Conservation (phyloP, 2,329 filamentous ascomycete genomes). For the Claviceps monticola region DNA sequence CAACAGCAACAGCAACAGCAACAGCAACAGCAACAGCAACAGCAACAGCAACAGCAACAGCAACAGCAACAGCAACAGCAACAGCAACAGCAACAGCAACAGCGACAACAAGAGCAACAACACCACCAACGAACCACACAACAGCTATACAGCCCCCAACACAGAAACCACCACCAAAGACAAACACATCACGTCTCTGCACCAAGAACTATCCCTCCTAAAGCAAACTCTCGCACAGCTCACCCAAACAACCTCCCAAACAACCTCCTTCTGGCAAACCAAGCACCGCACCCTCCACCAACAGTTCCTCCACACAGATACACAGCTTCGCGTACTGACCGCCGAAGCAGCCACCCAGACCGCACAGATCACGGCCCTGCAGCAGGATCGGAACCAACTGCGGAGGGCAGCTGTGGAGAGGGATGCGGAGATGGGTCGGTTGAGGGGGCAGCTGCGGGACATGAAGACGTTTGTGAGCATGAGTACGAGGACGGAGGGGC, state of each 20-base stretch:
- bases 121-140: slow-evolving; percentile 11
- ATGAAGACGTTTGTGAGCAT: slow-evolving; percentile 61
- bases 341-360: slow-evolving; percentile 34
- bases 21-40: slow-evolving; percentile 12
- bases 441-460: slow-evolving; percentile 47
- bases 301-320: slow-evolving; percentile 37
- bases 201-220: slow-evolving; percentile 38
- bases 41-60: slow-evolving; percentile 11
- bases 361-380: slow-evolving; percentile 34
- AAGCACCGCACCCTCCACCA: slow-evolving; percentile 39
- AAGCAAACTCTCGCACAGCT: slow-evolving; percentile 41
- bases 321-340: slow-evolving; percentile 36
- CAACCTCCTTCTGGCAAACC: slow-evolving; percentile 42
- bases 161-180: slow-evolving; percentile 28
- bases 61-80: slow-evolving; percentile 4
- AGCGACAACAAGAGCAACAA: slow-evolving; percentile 12
- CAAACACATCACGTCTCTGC: slow-evolving; percentile 35
- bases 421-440: slow-evolving; percentile 41
- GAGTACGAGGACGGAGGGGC: slow-evolving; percentile 46
- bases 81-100: slow-evolving; percentile 14
- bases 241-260: slow-evolving; percentile 39
- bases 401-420: slow-evolving; percentile 30
- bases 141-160: slow-evolving; percentile 9
- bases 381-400: slow-evolving; percentile 33
- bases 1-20: not conserved